These are phyloP conservation scores for Benincasa hispida DNA, from an alignment of 306 rosid species.

Conservation along the genomic window DNA sequence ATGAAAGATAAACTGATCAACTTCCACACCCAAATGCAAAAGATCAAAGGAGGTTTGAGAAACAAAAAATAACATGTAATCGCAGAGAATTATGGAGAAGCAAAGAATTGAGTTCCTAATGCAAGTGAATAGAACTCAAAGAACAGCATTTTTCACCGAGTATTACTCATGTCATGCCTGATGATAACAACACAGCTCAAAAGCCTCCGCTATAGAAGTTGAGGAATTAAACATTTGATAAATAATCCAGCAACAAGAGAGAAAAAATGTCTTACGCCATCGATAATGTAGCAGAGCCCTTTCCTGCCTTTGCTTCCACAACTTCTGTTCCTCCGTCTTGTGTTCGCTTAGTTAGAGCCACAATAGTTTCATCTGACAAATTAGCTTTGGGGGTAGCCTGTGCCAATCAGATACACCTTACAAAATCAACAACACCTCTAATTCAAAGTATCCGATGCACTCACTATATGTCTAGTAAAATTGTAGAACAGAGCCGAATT, in stretches of 20 bases:
- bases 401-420: background rate
- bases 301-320: slow-evolving; percentile 98
- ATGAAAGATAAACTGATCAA: background rate
- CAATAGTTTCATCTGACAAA: slow-evolving; percentile 46
- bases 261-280: slow-evolving; percentile 74
- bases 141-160: background rate
- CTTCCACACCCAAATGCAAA: background rate
- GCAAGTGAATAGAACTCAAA: background rate
- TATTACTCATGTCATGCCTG: background rate
- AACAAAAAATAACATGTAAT: background rate
- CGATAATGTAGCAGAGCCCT: slow-evolving; percentile 96
- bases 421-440: background rate
- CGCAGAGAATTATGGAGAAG: background rate
- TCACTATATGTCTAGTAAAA: background rate
- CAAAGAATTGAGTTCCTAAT: background rate
- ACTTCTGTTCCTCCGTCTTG: slow-evolving; percentile 99
- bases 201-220: background rate
- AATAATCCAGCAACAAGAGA: background rate
- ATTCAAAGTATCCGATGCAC: slow-evolving; percentile 1
- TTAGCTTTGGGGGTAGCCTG: slow-evolving; percentile 84
- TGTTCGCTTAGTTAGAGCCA: slow-evolving; percentile 81
- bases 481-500: background rate
- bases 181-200: background rate
- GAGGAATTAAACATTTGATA: background rate
- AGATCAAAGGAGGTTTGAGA: background rate